Evolutionary conservation across 2,329 filamentous ascomycete genomes (phyloP).

Genomic region (Paracorniculantispora psalliotae): DNA sequence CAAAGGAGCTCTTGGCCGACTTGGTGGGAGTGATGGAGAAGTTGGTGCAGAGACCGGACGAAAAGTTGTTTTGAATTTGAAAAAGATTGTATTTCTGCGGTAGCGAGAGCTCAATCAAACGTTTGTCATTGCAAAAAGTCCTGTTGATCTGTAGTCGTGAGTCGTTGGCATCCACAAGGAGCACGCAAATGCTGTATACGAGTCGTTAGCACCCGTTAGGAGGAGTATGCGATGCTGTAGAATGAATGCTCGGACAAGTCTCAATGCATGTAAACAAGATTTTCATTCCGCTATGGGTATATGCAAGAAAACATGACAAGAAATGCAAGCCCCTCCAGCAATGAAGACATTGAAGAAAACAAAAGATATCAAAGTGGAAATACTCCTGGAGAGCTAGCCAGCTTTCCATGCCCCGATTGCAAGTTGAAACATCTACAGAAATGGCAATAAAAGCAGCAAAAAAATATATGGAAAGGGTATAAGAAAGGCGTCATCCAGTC

Average conservation of each 20-base stretch:
- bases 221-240: neutral
- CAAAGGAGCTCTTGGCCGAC: conserved; percentile 46
- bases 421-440: neutral
- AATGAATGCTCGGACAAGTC: neutral
- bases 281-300: conserved; percentile 12
- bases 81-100: neutral
- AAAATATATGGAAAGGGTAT: neutral
- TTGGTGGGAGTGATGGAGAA: conserved; percentile 37
- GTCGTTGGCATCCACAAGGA: too few relatives aligned
- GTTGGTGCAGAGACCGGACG: conserved; percentile 32
- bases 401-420: neutral
- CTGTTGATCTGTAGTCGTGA: neutral
- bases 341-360: neutral
- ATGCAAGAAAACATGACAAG: neutral
- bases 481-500: neutral
- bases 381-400: neutral
- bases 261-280: neutral
- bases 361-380: neutral
- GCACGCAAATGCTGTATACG: too few relatives aligned
- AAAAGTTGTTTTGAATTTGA: conserved; percentile 18
- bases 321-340: neutral
- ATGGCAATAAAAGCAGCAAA: neutral
- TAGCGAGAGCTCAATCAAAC: neutral
- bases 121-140: neutral
- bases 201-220: too few relatives aligned